Percentiles rank a stretch among this genome's conserved stretches.
phyloP scores from a whole-genome alignment of 148 eudicot species.

The Persicaria maculosa region DNA sequence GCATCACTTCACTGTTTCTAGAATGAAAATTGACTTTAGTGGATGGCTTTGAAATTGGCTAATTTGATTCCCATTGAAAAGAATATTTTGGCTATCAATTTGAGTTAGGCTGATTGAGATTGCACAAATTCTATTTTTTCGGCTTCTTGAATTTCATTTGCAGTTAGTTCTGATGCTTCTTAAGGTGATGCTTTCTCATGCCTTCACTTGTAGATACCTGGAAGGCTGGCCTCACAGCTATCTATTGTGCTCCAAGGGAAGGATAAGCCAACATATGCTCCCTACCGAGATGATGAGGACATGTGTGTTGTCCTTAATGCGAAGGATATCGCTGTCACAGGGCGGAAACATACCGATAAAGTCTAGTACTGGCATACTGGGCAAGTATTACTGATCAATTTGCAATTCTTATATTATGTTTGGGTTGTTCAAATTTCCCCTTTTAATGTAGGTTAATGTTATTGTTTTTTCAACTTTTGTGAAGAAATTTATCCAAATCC shows the following conservation, averaged over 20 bases:
- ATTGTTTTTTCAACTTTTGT: background rate
- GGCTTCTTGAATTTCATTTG: background rate
- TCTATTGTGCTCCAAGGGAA: constrained; percentile 90
- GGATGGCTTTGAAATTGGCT: background rate
- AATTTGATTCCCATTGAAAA: background rate
- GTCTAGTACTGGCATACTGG: constrained; percentile 89
- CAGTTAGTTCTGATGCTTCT: background rate
- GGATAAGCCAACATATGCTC: constrained; percentile 89
- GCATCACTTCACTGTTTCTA: background rate
- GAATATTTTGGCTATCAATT: background rate
- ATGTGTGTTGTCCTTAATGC: constrained; percentile 93
- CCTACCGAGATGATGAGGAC: constrained; percentile 92
- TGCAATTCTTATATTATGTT: background rate
- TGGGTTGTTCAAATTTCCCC: background rate
- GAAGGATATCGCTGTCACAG: constrained; percentile 77
- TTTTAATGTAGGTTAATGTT: background rate
- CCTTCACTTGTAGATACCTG: constrained; percentile 52
- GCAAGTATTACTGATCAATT: constrained; percentile 27
- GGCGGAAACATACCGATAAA: constrained; percentile 89
- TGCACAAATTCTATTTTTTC: background rate
- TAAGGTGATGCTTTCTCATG: background rate
- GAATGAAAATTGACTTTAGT: background rate
- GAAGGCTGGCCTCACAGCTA: constrained; percentile 84
- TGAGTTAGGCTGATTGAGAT: background rate
- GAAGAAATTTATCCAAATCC: background rate